Conservation (phyloP, 495 filamentous ascomycete genomes). For the Arthonia radiata region DNA sequence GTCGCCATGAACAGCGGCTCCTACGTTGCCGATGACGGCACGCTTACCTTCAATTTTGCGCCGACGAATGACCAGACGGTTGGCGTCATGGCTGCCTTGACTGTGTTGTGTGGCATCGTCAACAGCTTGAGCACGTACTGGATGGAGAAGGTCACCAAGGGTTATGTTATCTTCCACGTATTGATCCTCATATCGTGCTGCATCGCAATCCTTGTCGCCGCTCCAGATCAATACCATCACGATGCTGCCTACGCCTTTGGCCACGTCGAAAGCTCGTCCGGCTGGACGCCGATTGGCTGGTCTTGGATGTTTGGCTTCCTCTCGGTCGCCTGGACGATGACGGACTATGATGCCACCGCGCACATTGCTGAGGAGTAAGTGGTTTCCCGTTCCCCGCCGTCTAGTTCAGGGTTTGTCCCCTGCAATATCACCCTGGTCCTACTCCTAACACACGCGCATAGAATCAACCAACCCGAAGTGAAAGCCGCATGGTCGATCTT, state of each 20-base stretch:
- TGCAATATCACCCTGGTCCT: no score
- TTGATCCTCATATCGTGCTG: constrained; percentile 29
- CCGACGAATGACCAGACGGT: constrained; percentile 28
- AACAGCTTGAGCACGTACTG: constrained; percentile 34
- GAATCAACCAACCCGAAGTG: constrained; percentile 29
- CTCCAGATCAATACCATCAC: constrained; percentile 38
- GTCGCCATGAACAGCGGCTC: constrained; percentile 37
- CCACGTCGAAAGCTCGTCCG: constrained; percentile 28
- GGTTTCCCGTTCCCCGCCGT: no score
- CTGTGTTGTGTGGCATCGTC: constrained; percentile 26
- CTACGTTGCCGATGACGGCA: no score
- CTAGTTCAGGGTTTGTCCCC: no score
- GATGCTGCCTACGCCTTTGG: constrained; percentile 43
- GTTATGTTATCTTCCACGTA: constrained; percentile 44
- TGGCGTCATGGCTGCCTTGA: constrained; percentile 34
- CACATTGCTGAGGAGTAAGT: constrained; percentile 44
- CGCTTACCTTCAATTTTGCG: constrained; percentile 23
- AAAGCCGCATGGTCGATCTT: constrained; percentile 38
- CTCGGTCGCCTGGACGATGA: constrained; percentile 48
- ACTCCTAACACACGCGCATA: no score
- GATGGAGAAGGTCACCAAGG: constrained; percentile 40
- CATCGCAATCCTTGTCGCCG: constrained; percentile 32
- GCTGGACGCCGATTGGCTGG: constrained; percentile 38
- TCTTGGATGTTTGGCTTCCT: constrained; percentile 51
- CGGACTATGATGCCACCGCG: constrained; percentile 50